Evolutionary conservation across 225 moss, liverwort and hornwort genomes (phyloP).

Genomic region (Marchantia paleacea): DNA sequence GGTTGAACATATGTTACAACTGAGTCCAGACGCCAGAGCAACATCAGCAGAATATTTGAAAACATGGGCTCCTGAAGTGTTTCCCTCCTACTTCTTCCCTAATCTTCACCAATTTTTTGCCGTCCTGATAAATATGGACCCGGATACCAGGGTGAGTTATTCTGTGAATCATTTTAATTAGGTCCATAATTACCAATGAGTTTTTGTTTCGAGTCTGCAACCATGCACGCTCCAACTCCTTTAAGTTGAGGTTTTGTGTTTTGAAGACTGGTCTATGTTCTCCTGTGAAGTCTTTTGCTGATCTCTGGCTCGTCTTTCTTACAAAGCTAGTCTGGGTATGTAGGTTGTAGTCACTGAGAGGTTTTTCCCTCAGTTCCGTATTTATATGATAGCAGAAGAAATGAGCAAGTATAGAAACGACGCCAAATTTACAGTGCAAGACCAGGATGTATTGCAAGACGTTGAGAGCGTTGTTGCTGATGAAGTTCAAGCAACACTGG

Average conservation of each 20-base stretch:
- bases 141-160: conserved; percentile 87
- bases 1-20: conserved; percentile 93
- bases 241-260: background rate
- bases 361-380: conserved; percentile 85
- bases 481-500: conserved; percentile 14
- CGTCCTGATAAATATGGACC: conserved; percentile 80
- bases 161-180: background rate
- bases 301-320: background rate
- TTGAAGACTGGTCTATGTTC: background rate
- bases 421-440: background rate
- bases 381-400: conserved; percentile 77
- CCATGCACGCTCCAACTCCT: too few relatives aligned
- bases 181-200: too few relatives aligned
- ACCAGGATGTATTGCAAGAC: conserved; percentile 26
- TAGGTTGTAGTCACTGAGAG: conserved; percentile 83
- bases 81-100: conserved; percentile 91
- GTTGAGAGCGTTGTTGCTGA: conserved; percentile 24
- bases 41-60: conserved; percentile 78
- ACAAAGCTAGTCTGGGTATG: background rate
- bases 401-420: conserved; percentile 26
- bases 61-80: conserved; percentile 69
- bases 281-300: background rate
- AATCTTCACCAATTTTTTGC: conserved; percentile 96
- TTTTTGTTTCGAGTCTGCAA: too few relatives aligned
- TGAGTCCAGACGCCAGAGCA: conserved; percentile 59